Percentiles rank a stretch among this genome's conserved stretches.
Conservation (phyloP, 257 asterid genomes). For the Nicotiana undulata region DNA sequence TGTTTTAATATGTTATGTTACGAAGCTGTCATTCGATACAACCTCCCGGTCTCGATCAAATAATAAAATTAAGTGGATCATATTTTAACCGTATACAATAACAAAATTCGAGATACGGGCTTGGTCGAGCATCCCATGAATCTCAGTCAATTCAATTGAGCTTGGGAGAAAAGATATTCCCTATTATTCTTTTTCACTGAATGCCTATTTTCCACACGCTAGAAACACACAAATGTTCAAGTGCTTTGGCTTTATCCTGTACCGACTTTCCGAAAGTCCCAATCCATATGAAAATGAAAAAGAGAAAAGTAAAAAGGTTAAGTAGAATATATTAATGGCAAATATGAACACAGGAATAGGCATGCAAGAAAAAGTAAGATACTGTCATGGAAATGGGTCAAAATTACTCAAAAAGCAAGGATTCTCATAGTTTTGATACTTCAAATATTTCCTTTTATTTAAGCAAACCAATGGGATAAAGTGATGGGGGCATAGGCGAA, state of each 20-base stretch:
- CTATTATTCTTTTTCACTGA: not conserved
- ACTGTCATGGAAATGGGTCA: not conserved
- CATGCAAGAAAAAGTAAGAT: not conserved
- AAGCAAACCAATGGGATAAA: conserved; percentile 16
- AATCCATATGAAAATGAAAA: conserved; percentile 4
- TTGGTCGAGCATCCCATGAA: no score
- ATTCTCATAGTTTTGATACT: not conserved
- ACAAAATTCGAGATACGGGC: no score
- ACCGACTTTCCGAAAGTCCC: conserved; percentile 31
- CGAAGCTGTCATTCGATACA: no score
- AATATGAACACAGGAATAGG: conserved; percentile 13
- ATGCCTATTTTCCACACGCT: not conserved
- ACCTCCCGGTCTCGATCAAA: no score
- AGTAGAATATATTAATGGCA: conserved; percentile 24
- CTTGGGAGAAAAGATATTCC: no score
- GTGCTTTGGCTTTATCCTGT: conserved; percentile 15
- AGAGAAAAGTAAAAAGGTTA: not conserved
- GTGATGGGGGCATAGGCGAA: conserved; percentile 20
- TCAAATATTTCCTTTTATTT: not conserved
- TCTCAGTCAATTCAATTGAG: no score
- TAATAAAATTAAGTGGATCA: no score
- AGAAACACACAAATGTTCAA: not conserved
- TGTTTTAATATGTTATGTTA: no score
- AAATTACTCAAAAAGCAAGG: not conserved
- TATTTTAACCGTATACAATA: no score